phyloP scores from a whole-genome alignment of 1,284 basidiomycete genomes.

The Ceratobasidium sp. region DNA sequence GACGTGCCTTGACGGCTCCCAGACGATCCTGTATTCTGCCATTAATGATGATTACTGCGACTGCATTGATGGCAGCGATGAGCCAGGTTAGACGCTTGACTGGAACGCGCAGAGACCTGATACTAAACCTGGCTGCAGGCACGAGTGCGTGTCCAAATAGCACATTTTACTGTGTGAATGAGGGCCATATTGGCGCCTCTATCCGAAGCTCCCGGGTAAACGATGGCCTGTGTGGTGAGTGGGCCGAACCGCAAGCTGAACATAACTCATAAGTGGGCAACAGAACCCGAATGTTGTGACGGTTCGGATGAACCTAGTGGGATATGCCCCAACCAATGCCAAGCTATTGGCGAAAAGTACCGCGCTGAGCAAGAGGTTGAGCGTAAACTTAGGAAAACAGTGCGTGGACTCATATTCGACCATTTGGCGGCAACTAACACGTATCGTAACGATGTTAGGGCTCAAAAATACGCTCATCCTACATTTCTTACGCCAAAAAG shows the following conservation, averaged over 20 bases:
- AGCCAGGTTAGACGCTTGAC: constrained; percentile 70
- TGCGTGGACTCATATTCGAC: constrained; percentile 56
- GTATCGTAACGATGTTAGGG: constrained; percentile 66
- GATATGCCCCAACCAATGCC: constrained; percentile 85
- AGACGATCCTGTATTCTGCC: constrained; percentile 78
- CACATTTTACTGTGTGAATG: constrained; percentile 89
- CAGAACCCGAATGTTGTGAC: constrained; percentile 95
- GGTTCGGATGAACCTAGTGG: constrained; percentile 93
- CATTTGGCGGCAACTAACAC: not conserved
- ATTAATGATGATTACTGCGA: constrained; percentile 98
- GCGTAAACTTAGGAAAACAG: constrained; percentile 83
- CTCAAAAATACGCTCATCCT: constrained; percentile 89
- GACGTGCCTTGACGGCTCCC: constrained; percentile 80
- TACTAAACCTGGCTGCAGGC: constrained; percentile 62
- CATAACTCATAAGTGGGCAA: constrained; percentile 11
- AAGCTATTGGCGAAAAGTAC: constrained; percentile 79
- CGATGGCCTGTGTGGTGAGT: constrained; percentile 93
- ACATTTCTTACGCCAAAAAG: constrained; percentile 87
- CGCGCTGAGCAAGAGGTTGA: constrained; percentile 76
- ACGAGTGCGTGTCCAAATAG: constrained; percentile 87
- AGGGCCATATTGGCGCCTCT: constrained; percentile 85
- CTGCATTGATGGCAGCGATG: constrained; percentile 92
- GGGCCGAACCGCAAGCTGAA: not conserved
- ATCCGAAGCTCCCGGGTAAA: constrained; percentile 90
- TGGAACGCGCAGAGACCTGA: not conserved